Conservation (phyloP, 2,329 filamentous ascomycete genomes). For the Colletotrichum godetiae region DNA sequence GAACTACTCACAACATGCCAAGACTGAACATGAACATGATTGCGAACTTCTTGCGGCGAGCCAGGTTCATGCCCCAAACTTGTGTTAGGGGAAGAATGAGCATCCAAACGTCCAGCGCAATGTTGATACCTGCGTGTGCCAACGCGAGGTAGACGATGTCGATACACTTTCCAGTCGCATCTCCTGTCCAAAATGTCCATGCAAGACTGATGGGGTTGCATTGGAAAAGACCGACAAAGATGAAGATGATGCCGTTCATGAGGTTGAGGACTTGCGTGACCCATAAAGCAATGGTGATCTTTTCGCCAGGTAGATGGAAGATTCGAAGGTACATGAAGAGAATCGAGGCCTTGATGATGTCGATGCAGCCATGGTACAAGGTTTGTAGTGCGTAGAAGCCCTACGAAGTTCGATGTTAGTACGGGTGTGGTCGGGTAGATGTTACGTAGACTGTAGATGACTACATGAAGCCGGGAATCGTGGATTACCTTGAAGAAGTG, state of each 20-base stretch:
- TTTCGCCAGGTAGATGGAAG: conserved; percentile 26
- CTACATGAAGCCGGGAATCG: no score
- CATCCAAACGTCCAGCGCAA: conserved; percentile 25
- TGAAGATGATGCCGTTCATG: conserved; percentile 5
- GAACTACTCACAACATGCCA: conserved; percentile 18
- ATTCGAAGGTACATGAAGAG: conserved; percentile 33
- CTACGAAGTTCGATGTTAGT: background rate
- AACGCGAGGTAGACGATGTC: background rate
- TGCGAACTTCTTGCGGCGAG: conserved; percentile 9
- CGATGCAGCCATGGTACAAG: conserved; percentile 22
- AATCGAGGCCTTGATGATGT: conserved; percentile 27
- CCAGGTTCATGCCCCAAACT: conserved; percentile 22
- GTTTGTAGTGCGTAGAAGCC: conserved; percentile 12
- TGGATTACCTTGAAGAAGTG: conserved; percentile 12
- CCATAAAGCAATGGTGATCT: conserved; percentile 21
- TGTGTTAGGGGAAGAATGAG: conserved; percentile 14
- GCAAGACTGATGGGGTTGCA: conserved; percentile 17
- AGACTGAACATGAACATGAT: conserved; percentile 27
- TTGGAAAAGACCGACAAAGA: conserved; percentile 9
- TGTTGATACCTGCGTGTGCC: conserved; percentile 20
- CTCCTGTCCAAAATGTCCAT: conserved; percentile 23
- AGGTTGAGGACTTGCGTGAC: background rate
- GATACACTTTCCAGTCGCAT: conserved; percentile 13
- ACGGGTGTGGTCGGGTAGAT: background rate
- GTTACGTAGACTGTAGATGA: background rate